Conservation (phyloP, 441 rosid species). For the Adansonia grandidieri region DNA sequence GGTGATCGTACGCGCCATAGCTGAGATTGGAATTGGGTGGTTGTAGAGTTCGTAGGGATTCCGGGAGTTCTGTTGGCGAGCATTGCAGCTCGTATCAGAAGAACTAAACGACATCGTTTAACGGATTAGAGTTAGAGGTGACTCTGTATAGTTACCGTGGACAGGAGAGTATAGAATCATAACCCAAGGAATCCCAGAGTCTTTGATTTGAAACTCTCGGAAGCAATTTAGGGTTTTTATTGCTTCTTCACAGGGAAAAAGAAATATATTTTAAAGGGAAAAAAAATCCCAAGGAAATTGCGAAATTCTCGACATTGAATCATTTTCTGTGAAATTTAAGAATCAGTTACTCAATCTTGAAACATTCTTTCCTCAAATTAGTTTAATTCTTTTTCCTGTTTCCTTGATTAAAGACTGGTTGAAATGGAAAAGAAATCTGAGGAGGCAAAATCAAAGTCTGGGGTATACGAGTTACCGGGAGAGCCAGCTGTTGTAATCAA, state of each 20-base stretch:
- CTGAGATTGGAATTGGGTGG: slow-evolving; percentile 22
- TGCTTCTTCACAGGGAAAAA: not conserved
- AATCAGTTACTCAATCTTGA: not conserved
- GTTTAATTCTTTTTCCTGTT: not conserved
- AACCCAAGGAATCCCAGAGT: not conserved
- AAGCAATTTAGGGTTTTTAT: slow-evolving; percentile 1
- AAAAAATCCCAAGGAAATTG: not conserved
- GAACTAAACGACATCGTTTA: not conserved
- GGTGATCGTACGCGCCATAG: slow-evolving; percentile 45
- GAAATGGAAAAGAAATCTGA: slow-evolving; percentile 42
- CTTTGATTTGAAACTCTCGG: not conserved
- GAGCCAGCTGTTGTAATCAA: slow-evolving; percentile 82
- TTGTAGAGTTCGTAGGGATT: not conserved
- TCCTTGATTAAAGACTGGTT: slow-evolving; percentile 9
- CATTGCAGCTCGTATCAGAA: not conserved
- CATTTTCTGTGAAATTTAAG: slow-evolving; percentile 3
- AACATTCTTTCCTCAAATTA: slow-evolving; percentile 21
- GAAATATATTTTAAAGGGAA: not conserved
- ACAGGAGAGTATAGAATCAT: not conserved
- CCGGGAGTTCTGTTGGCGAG: not conserved
- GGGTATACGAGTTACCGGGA: slow-evolving; percentile 61
- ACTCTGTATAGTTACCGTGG: not conserved
- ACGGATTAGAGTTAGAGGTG: not conserved
- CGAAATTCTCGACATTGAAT: not conserved
- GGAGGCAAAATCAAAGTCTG: slow-evolving; percentile 41